phyloP scores from a whole-genome alignment of 2,329 filamentous ascomycete species.

The Biscogniauxia mediterranea region DNA sequence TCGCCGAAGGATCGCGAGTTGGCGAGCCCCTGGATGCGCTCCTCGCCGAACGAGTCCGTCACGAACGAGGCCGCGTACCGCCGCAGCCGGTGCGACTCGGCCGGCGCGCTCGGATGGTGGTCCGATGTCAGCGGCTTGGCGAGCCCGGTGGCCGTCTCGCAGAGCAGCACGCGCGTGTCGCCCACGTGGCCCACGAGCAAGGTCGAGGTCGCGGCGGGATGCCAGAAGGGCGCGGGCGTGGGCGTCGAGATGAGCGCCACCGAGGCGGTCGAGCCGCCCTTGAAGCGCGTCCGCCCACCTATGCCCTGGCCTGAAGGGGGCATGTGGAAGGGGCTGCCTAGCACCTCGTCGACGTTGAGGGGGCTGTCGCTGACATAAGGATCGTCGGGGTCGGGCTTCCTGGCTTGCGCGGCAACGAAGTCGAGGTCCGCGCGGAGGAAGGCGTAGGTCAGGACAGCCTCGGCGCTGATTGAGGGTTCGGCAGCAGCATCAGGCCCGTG shows the following conservation, averaged over 20 bases:
- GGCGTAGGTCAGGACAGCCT: slow-evolving; percentile 82
- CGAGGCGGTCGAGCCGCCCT: slow-evolving; percentile 90
- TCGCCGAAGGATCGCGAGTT: slow-evolving; percentile 95
- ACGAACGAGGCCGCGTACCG: slow-evolving; percentile 83
- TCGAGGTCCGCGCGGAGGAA: slow-evolving; percentile 93
- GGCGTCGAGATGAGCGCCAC: slow-evolving; percentile 89
- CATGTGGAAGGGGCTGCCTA: slow-evolving; percentile 58
- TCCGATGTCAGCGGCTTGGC: slow-evolving; percentile 82
- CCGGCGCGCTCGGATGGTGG: slow-evolving; percentile 86
- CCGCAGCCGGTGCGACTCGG: slow-evolving; percentile 78
- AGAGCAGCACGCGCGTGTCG: slow-evolving; percentile 87
- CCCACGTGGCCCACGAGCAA: slow-evolving; percentile 88
- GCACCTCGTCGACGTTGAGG: slow-evolving; percentile 80
- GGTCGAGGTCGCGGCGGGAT: slow-evolving; percentile 80
- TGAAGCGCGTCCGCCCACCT: slow-evolving; percentile 76
- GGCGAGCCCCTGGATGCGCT: slow-evolving; percentile 88
- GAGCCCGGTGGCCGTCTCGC: slow-evolving; percentile 77
- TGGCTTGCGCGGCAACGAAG: slow-evolving; percentile 86
- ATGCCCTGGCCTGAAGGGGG: slow-evolving; percentile 61
- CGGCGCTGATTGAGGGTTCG: slow-evolving; percentile 56
- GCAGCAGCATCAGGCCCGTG: slow-evolving; percentile 35
- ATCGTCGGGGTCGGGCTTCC: slow-evolving; percentile 74
- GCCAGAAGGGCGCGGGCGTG: slow-evolving; percentile 91
- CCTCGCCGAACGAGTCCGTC: slow-evolving; percentile 95
- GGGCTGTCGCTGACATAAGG: slow-evolving; percentile 69